Base-by-base conservation (phyloP, 345 rosid genomes). In the Hibiscus tridactylites region DNA sequence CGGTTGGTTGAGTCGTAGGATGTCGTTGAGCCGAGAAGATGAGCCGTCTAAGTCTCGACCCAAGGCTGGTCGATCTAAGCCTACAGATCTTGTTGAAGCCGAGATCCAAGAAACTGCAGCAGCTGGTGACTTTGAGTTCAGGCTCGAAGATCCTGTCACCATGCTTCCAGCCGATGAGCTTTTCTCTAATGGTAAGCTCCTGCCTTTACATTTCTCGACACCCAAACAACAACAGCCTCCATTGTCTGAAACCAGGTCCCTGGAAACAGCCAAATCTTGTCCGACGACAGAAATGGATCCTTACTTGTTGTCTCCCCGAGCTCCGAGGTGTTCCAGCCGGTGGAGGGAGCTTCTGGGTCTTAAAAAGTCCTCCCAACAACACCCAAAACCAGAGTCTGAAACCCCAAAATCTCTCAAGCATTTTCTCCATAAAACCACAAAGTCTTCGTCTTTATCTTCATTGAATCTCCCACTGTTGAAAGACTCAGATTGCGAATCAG, bases 81-180 rank as follows among this genome's bases (percentile, higher is more conserved):
- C 61, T 5, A 46, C 53, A 37, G 83, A 58, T 24, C 65, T 28
- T 68, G 77, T 53, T 64, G 86, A 79, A 15, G 61, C 69, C 17
- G 81, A 71, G 71, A 65, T 54, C 54, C 68, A 74, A 68, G 87
- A 84, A 75, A 68, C 28, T 0, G n/a, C 47, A 6, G 24, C 81
- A 16, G 16, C 31, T 50, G 83, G 72, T 1, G 93, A 92, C 76
- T 95, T 95, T 71, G 99, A 95, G 90, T 95, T 95, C 83, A 83
- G 92, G 19, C 91, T 89, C 19, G 89, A 89, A 54, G 88, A 92
- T 81, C 91, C 97, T 12, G 91, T 89, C 50, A 72, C 90, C 24
- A 90, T 95, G 97, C 84, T 95, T 7, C 85, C 97, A 4, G 99
- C 97, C 17, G 99, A 95, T 75, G 86, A 95, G 84, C 92, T 94